These are phyloP conservation scores for Wickerhamiella qilinensis DNA, from an alignment of 805 yeast species.

Conservation along the genomic window DNA sequence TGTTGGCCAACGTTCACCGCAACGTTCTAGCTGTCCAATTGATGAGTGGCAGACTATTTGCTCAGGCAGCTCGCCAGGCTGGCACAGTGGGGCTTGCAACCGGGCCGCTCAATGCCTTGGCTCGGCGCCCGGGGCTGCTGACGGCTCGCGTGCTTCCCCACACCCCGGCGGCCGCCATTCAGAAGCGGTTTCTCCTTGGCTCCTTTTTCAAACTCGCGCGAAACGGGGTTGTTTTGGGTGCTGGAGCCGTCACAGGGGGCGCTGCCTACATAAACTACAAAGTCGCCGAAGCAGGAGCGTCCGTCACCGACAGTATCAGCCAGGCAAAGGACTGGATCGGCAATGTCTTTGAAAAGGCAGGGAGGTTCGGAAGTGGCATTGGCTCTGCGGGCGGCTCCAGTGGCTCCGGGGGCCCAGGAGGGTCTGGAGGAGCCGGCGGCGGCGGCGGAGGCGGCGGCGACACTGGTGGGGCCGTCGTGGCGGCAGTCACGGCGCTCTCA, in stretches of 20 bases:
- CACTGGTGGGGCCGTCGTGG: slow-evolving; percentile 40
- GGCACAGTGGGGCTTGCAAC: too few relatives aligned
- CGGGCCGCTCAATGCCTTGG: too few relatives aligned
- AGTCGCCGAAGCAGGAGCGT: slow-evolving; percentile 68
- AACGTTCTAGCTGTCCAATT: too few relatives aligned
- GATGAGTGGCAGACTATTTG: too few relatives aligned
- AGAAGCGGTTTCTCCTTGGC: slow-evolving; percentile 5
- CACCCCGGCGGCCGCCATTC: too few relatives aligned
- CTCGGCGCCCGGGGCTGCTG: too few relatives aligned
- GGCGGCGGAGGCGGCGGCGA: slow-evolving; percentile 21
- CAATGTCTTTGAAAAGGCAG: slow-evolving; percentile 20
- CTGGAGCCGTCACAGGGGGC: slow-evolving; percentile 88
- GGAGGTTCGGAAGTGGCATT: too few relatives aligned
- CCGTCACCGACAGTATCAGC: slow-evolving; percentile 49
- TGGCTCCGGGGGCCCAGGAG: neutral
- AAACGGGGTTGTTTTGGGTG: slow-evolving; percentile 42
- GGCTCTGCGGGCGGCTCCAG: neutral
- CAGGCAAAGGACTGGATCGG: slow-evolving; percentile 37
- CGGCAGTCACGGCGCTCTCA: slow-evolving; percentile 29
- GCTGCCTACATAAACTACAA: slow-evolving; percentile 87
- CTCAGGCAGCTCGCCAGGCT: too few relatives aligned
- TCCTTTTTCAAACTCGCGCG: slow-evolving; percentile 14
- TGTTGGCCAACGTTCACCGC: too few relatives aligned
- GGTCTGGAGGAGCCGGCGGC: neutral
- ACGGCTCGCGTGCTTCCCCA: too few relatives aligned